phyloP scores from a whole-genome alignment of 140 eudicot species.

The Stevia rebaudiana region DNA sequence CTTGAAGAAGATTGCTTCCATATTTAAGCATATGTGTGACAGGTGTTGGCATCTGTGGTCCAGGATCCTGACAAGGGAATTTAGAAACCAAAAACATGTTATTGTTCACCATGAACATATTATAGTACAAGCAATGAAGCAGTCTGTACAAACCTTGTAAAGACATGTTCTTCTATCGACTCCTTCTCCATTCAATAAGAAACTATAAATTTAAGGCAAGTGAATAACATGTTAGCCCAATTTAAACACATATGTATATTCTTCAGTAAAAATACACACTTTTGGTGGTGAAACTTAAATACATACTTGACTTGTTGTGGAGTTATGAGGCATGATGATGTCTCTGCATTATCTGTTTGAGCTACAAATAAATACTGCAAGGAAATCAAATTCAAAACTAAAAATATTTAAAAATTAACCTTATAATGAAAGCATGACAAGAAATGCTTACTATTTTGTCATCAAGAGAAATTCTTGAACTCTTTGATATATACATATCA shows the following conservation, averaged over 20 bases:
- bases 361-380: conserved; percentile 68
- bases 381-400: conserved; percentile 3
- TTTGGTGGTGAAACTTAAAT: background rate
- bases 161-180: conserved; percentile 62
- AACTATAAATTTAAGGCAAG: conserved; percentile 29
- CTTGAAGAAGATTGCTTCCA: conserved; percentile 90
- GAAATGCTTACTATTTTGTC: conserved; percentile 53
- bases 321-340: conserved; percentile 62
- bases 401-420: background rate
- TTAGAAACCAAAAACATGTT: background rate
- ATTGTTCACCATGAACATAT: conserved; percentile 13
- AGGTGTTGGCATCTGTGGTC: conserved; percentile 77
- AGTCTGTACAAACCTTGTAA: conserved; percentile 49
- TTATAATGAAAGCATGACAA: conserved; percentile 4
- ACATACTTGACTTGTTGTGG: conserved; percentile 78
- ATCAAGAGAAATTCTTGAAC: conserved; percentile 31
- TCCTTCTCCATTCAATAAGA: conserved; percentile 70
- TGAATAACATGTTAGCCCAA: conserved; percentile 11
- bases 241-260: background rate
- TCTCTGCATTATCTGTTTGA: conserved; percentile 56
- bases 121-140: conserved; percentile 8
- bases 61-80: conserved; percentile 48
- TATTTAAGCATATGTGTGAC: conserved; percentile 61
- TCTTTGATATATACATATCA: conserved; percentile 59
- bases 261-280: background rate